These are phyloP conservation scores for Trametes meyenii DNA, from an alignment of 768 basidiomycete species.

Conservation along the genomic window DNA sequence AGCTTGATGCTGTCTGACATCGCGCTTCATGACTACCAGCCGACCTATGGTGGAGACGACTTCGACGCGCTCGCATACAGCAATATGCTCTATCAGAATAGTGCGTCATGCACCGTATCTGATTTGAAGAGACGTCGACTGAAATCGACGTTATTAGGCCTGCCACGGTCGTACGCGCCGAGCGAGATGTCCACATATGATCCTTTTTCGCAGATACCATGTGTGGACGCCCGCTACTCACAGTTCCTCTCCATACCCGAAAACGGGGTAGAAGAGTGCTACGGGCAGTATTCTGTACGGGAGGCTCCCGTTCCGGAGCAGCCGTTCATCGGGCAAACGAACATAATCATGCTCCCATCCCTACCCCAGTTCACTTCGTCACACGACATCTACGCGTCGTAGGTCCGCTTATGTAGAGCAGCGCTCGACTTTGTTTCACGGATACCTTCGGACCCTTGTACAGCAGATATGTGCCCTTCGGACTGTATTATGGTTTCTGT, in stretches of 20 bases:
- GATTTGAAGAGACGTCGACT: no score
- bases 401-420: not conserved
- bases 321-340: not conserved
- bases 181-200: not conserved
- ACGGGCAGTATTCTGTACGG: not conserved
- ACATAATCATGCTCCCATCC: not conserved
- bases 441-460: not conserved
- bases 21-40: not conserved
- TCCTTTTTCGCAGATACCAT: not conserved
- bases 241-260: not conserved
- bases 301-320: not conserved
- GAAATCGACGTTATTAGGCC: not conserved
- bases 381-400: not conserved
- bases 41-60: not conserved
- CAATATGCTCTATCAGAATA: not conserved
- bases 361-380: not conserved
- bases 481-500: not conserved
- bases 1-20: not conserved
- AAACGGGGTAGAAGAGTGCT: not conserved
- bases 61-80: not conserved
- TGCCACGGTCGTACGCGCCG: not conserved
- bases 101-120: not conserved
- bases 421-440: not conserved
- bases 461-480: not conserved
- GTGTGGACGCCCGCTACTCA: not conserved